phyloP scores from a whole-genome alignment of 192 early-diverging fungal genomes.

The Rhizophagus prolifer region DNA sequence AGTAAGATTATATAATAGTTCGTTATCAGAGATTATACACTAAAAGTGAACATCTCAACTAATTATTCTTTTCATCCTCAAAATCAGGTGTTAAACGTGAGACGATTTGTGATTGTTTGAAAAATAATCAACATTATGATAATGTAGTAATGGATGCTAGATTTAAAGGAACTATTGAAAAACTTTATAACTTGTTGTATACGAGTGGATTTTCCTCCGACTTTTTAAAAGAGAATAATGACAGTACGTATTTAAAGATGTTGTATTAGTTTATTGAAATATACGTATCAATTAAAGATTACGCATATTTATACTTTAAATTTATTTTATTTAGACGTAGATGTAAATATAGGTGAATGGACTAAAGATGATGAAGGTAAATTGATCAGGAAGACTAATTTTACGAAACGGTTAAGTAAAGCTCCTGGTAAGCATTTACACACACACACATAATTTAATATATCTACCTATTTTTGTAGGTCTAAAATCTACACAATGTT shows the following conservation, averaged over 20 bases:
- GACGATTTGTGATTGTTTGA: slow-evolving; percentile 37
- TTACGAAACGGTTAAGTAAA: slow-evolving; percentile 37
- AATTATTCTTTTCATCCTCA: neutral
- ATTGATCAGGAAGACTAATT: slow-evolving; percentile 27
- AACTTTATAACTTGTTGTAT: slow-evolving; percentile 42
- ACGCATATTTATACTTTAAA: neutral
- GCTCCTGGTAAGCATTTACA: slow-evolving; percentile 37
- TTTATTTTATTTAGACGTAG: slow-evolving; percentile 33
- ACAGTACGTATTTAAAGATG: neutral
- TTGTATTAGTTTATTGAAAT: too few species aligned
- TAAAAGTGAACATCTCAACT: neutral
- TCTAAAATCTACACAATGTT: slow-evolving; percentile 41
- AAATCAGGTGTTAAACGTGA: neutral
- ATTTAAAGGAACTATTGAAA: slow-evolving; percentile 37
- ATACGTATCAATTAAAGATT: neutral
- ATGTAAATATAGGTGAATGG: slow-evolving; percentile 36
- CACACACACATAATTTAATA: too few species aligned
- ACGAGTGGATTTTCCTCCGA: slow-evolving; percentile 34
- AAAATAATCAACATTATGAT: slow-evolving; percentile 36
- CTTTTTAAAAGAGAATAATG: slow-evolving; percentile 32
- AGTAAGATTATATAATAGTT: neutral
- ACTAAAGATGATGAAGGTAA: neutral
- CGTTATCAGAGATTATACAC: neutral
- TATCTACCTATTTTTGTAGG: slow-evolving; percentile 21
- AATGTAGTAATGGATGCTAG: slow-evolving; percentile 30